phyloP scores from a whole-genome alignment of 768 basidiomycete genomes.

The Suillus decipiens region DNA sequence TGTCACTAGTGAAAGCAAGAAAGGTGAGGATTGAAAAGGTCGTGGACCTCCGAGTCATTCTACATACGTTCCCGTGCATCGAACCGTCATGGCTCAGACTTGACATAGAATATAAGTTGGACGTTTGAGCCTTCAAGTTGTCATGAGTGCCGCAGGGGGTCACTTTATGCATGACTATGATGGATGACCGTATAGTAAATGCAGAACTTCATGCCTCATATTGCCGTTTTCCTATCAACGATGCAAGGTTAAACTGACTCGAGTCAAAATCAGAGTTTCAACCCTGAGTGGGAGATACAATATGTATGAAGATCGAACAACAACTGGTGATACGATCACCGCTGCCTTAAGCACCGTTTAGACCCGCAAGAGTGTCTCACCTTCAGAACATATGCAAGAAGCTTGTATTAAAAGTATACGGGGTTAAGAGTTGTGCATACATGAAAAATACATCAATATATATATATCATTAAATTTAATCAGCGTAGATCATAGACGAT shows the following conservation, averaged over 20 bases:
- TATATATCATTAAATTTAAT: neutral
- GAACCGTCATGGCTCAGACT: neutral
- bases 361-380: neutral
- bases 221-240: neutral
- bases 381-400: neutral
- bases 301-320: neutral
- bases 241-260: conserved; percentile 2
- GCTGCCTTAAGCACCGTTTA: neutral
- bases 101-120: neutral
- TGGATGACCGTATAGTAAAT: neutral
- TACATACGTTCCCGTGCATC: no score
- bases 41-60: neutral
- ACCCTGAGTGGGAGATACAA: neutral
- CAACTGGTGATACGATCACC: neutral
- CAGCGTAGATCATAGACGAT: neutral
- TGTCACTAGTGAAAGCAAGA: neutral
- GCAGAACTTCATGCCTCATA: neutral
- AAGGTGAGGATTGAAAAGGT: neutral
- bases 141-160: neutral
- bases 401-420: neutral
- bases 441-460: neutral
- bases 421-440: neutral
- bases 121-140: neutral
- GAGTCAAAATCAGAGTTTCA: conserved; percentile 77
- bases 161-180: neutral